phyloP scores from a whole-genome alignment of 116 monocot genomes.

The Phalaenopsis hybrid region DNA sequence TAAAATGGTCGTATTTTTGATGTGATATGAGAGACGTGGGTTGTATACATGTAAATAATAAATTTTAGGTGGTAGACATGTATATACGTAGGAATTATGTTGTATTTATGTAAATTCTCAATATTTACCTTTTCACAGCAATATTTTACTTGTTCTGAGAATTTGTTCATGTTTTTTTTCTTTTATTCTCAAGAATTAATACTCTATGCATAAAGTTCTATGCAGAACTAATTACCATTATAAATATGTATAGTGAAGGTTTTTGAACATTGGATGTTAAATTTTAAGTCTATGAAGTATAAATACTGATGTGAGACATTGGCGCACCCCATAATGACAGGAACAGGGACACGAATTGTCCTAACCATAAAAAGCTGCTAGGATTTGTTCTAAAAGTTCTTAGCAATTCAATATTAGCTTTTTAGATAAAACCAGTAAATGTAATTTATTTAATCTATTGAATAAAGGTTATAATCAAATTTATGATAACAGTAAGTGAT shows the following conservation, averaged over 20 bases:
- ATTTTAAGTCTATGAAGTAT: not conserved
- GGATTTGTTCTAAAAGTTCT: not conserved
- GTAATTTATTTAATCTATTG: not conserved
- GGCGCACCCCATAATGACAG: not conserved
- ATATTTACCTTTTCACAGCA: not conserved
- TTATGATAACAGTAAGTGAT: not conserved
- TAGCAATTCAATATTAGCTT: not conserved
- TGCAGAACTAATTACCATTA: not conserved
- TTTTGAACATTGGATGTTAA: not conserved
- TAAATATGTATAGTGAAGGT: not conserved
- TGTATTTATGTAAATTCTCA: not conserved
- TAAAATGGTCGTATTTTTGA: no score
- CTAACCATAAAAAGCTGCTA: not conserved
- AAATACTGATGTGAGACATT: not conserved
- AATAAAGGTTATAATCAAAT: not conserved
- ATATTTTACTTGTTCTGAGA: not conserved
- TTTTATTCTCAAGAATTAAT: not conserved
- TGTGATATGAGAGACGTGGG: no score
- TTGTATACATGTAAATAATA: no score
- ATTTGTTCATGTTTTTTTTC: not conserved
- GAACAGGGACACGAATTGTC: not conserved
- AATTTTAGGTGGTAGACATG: no score
- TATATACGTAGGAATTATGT: no score
- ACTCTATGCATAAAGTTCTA: constrained; percentile 2
- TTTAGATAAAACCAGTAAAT: not conserved